These are phyloP conservation scores for Pseudoscleropodium purum DNA, from an alignment of 225 moss, liverwort and hornwort genomes.

Conservation along the genomic window DNA sequence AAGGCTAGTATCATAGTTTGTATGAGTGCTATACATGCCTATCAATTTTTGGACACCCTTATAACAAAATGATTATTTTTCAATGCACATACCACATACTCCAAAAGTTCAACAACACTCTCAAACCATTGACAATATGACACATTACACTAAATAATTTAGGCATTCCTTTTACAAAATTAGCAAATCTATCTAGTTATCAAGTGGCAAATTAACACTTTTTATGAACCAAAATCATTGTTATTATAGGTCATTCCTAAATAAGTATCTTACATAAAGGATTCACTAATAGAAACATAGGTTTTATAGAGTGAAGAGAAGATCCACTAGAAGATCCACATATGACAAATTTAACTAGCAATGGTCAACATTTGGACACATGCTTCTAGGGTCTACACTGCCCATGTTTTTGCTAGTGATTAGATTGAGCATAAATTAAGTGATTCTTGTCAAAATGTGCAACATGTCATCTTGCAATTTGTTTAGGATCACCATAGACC, in stretches of 20 bases:
- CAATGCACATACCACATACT: not conserved
- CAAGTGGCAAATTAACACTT: not conserved
- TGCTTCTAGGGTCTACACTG: fast-evolving
- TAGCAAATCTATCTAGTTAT: not conserved
- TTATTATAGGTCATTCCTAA: not conserved
- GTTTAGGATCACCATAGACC: fast-evolving
- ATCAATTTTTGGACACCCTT: not conserved
- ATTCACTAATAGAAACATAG: not conserved
- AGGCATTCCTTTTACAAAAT: not conserved
- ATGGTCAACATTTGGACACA: not conserved
- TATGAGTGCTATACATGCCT: not conserved
- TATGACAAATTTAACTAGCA: not conserved
- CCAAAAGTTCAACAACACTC: not conserved
- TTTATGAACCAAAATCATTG: not conserved
- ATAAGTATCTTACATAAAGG: fast-evolving
- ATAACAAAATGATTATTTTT: not conserved
- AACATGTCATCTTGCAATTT: too few species aligned
- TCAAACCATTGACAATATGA: not conserved
- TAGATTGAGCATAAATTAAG: not conserved
- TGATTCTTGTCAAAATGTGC: not conserved
- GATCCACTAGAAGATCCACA: not conserved
- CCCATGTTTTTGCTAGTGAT: not conserved
- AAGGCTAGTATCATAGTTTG: not conserved
- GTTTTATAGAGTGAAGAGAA: fast-evolving
- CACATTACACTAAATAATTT: not conserved